Base-by-base conservation (phyloP, 805 yeast genomes). In the Lachancea sp. region DNA sequence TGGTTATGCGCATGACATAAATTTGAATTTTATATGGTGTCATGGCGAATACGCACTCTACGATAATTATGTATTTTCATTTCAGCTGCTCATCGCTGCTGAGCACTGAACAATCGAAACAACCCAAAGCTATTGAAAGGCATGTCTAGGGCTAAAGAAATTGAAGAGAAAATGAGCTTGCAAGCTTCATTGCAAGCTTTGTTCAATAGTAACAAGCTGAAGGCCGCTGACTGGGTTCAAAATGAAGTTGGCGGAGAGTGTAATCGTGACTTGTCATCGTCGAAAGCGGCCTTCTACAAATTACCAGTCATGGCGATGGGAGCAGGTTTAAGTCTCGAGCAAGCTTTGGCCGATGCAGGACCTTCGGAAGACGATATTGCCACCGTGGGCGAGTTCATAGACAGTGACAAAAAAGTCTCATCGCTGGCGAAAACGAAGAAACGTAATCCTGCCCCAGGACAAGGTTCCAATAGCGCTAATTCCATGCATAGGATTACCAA, bases 321-420 rank as follows among this genome's bases (percentile, higher is more conserved):
- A 0, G 51, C 62, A 2, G 65, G 68, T 1, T 41, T 65, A n/a
- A 53, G 50, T 38, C 51, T 63, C 33, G 53, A 43, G 15, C 22
- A 49, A 3, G 29, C 16, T 3, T 18, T 34, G 1, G 31, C 32
- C n/a, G 26, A 27, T 16, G 29, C 35, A 9, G 42, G 34, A 27
- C 22, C 19, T 11, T 3, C 15, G 9, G 18, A 32, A 13, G 47
- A 42, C 9, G 69, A 62, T 40, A 63, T 65, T 8, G 56, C 59
- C 20, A 65, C 69, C 7, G 57, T 65, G 10, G 69, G 69, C 16
- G 67, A 65, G 42, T 65, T 65, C 36, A 55, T 65, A 9, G 47
- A 55, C 13, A 58, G 65, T 36, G 63, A 64, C 37, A 63, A 64
- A 48, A 63, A 62, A 32, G 50, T 65, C 2, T 54, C 54, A 15